Conservation (phyloP, 768 basidiomycete genomes). For the Leccinum variicolor region DNA sequence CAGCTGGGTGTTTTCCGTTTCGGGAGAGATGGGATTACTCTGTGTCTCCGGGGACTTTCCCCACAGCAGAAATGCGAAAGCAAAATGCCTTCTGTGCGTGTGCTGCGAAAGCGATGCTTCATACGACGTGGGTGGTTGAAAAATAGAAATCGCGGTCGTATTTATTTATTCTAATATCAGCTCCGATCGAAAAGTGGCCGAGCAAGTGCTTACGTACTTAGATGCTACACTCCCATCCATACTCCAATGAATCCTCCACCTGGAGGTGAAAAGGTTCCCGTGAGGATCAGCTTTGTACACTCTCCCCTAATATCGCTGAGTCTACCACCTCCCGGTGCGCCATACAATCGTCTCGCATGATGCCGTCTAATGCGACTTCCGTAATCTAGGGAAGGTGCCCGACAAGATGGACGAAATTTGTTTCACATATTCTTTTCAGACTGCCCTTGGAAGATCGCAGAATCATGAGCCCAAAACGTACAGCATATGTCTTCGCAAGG, state of each 20-base stretch:
- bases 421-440: slow-evolving; percentile 60
- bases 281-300: slow-evolving; percentile 22
- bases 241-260: slow-evolving; percentile 18
- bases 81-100: slow-evolving; percentile 57
- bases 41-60: slow-evolving; percentile 94
- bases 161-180: slow-evolving; percentile 7
- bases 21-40: slow-evolving; percentile 54
- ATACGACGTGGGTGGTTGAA: slow-evolving; percentile 44
- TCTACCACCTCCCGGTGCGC: slow-evolving; percentile 22
- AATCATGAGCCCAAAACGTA: slow-evolving; percentile 51
- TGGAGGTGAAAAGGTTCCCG: slow-evolving; percentile 9
- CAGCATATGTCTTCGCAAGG: slow-evolving; percentile 60
- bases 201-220: not conserved
- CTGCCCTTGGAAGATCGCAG: slow-evolving; percentile 49
- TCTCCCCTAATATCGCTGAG: slow-evolving; percentile 25
- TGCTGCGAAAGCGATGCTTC: slow-evolving; percentile 88
- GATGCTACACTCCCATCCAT: not conserved
- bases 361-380: not conserved
- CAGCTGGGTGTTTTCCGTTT: slow-evolving; percentile 71
- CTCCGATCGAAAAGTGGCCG: slow-evolving; percentile 20
- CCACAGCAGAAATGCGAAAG: slow-evolving; percentile 65
- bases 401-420: slow-evolving; percentile 63
- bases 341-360: not conserved
- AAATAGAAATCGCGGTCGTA: slow-evolving; percentile 16
- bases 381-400: slow-evolving; percentile 48